Base-by-base conservation (phyloP, 2,329 filamentous ascomycete genomes). In the Rhexocercosporidium sp. region DNA sequence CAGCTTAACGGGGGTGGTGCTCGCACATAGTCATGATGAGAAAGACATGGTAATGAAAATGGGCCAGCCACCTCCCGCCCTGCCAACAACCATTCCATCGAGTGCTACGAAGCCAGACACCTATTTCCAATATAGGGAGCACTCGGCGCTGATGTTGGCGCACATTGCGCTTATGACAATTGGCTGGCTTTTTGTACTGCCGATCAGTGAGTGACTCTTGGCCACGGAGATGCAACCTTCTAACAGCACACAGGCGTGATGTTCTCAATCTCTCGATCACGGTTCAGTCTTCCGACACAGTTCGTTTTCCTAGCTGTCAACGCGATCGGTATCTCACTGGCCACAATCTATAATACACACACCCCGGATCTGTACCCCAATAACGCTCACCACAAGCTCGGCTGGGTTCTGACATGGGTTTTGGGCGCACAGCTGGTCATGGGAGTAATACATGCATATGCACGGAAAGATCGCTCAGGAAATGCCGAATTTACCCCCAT, bases 321-420 rank as follows among this genome's bases (percentile, higher is more conserved):
- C 76, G 84, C 82, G 3, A 72, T 90, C 1, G 92, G 90, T 20
- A 72, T 94, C 27, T 75, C 92, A 16, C 77, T 92, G 29, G 88
- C 87, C 8, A 84, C 87, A 59, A 81, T 93, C 39, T 97, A 97
- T 82, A 93, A 96, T 77, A 84, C 86, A 66, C 88, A 86, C 70
- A 97, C 93, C 0, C 93, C 94, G 0, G 92, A 97, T 76, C 82
- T 97, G 51, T 97, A 97, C 77, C 89, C 89, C 37, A 90, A 92
- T 76, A 97, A 97, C 76, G 87, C 91, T n/a, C 94, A 97, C 78
- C 90, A 94, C 81, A 94, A 92, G 78, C 85, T 95, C 56, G 94
- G 94, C 64, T 98, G 95, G 95, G 83, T 92, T 49, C 85, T 91
- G 34, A 95, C 91, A 3, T 91, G 88, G 83, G 82, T 94, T 3